Conservation (phyloP, 2,329 filamentous ascomycete genomes). For the Colletotrichum siamense region DNA sequence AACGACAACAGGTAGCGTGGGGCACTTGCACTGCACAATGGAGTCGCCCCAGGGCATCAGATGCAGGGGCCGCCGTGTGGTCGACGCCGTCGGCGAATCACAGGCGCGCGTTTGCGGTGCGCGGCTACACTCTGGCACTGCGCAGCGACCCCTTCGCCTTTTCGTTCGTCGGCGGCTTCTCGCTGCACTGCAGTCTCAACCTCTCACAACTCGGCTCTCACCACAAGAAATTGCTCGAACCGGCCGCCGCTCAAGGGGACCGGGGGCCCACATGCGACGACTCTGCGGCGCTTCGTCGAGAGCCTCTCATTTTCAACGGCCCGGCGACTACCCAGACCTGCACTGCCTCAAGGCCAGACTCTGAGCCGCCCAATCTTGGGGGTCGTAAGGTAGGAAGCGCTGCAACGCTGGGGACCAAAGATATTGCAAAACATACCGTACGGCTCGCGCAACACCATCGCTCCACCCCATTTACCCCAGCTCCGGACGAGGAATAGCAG, state of each 20-base stretch:
- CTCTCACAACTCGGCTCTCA: neutral
- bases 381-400: neutral
- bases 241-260: neutral
- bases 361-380: neutral
- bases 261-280: neutral
- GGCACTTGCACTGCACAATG: neutral
- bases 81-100: conserved; percentile 14
- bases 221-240: neutral
- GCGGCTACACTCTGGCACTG: conserved; percentile 19
- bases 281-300: conserved; percentile 33
- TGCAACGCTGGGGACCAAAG: neutral
- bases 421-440: neutral
- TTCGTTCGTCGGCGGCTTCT: neutral
- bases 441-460: conserved; percentile 5
- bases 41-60: neutral
- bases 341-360: conserved; percentile 31
- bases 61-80: conserved; percentile 12
- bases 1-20: neutral
- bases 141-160: neutral
- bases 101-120: conserved; percentile 16
- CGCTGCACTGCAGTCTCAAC: neutral
- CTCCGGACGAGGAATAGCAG: neutral
- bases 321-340: conserved; percentile 28
- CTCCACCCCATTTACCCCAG: neutral
- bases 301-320: conserved; percentile 34